Evolutionary conservation across 2,329 filamentous ascomycete species (phyloP).

Genomic region (Atkinsonella texensis): DNA sequence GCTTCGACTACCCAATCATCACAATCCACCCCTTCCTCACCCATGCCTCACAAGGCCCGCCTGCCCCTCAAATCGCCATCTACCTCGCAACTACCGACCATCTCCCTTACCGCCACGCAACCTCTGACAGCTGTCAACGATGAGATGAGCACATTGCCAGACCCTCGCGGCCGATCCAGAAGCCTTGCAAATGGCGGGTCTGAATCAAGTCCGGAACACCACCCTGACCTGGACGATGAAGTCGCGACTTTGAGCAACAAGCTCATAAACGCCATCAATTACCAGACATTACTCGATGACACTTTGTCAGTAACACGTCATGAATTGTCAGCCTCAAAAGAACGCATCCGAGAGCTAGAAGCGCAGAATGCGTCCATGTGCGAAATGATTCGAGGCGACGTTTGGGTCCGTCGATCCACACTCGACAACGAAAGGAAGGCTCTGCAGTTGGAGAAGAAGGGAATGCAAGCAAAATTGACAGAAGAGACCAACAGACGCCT

Average conservation of each 20-base stretch:
- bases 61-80: slow-evolving; percentile 26
- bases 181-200: slow-evolving; percentile 29
- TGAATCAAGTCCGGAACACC: slow-evolving; percentile 25
- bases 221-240: slow-evolving; percentile 53
- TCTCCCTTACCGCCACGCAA: slow-evolving; percentile 25
- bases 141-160: slow-evolving; percentile 58
- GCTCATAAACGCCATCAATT: slow-evolving; percentile 93
- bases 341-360: slow-evolving; percentile 59
- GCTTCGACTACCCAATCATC: slow-evolving; percentile 24
- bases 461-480: slow-evolving; percentile 43
- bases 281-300: slow-evolving; percentile 87
- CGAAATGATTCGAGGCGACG: slow-evolving; percentile 58
- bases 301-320: slow-evolving; percentile 69
- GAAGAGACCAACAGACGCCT: slow-evolving; percentile 55
- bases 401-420: slow-evolving; percentile 62
- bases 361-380: slow-evolving; percentile 52
- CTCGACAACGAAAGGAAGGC: slow-evolving; percentile 60
- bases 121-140: slow-evolving; percentile 34
- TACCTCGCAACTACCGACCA: slow-evolving; percentile 25
- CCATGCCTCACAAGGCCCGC: slow-evolving; percentile 19
- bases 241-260: slow-evolving; percentile 89
- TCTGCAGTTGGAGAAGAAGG: slow-evolving; percentile 47
- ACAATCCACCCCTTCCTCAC: slow-evolving; percentile 16
- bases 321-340: slow-evolving; percentile 64
- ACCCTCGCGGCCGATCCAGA: slow-evolving; percentile 43